A percentile compares a stretch with the other conserved stretches of the same genome.
Conservation (phyloP, 129 eudicot species). For the Arctium lappa region DNA sequence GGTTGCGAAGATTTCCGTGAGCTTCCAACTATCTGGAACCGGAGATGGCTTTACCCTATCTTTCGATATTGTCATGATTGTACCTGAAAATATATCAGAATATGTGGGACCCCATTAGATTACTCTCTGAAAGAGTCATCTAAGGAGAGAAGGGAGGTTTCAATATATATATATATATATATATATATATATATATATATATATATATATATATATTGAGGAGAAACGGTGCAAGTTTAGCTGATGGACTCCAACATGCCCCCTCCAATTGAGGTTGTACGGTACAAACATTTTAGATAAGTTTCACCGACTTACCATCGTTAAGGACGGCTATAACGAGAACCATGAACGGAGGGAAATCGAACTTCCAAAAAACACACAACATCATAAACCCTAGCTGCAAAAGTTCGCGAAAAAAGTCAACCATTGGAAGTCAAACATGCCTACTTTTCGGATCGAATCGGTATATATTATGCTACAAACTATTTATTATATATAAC, state of each 20-base stretch:
- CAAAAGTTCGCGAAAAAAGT: conserved; percentile 8
- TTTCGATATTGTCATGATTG: conserved; percentile 90
- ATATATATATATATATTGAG: no score
- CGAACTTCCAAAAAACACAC: conserved; percentile 69
- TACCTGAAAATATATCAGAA: conserved; percentile 35
- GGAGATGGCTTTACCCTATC: conserved; percentile 93
- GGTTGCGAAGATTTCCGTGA: conserved; percentile 76
- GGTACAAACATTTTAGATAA: not conserved
- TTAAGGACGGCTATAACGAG: conserved; percentile 88
- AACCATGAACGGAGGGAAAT: conserved; percentile 99
- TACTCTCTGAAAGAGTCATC: not conserved
- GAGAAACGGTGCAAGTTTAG: not conserved
- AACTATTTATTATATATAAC: not conserved
- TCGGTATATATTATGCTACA: not conserved
- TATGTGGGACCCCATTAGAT: not conserved
- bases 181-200: no score
- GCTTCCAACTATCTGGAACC: conserved; percentile 87
- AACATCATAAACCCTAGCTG: conserved; percentile 92
- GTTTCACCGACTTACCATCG: conserved; percentile 50
- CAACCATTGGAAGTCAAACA: conserved; percentile 18
- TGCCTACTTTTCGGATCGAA: not conserved
- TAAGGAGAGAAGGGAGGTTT: not conserved
- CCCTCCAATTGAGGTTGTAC: not conserved
- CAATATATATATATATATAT: not conserved
- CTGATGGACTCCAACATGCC: not conserved